A percentile compares a stretch with the other conserved stretches of the same genome.
phyloP scores from a whole-genome alignment of 1,139 yeast species.

The Hansenula sp. region DNA sequence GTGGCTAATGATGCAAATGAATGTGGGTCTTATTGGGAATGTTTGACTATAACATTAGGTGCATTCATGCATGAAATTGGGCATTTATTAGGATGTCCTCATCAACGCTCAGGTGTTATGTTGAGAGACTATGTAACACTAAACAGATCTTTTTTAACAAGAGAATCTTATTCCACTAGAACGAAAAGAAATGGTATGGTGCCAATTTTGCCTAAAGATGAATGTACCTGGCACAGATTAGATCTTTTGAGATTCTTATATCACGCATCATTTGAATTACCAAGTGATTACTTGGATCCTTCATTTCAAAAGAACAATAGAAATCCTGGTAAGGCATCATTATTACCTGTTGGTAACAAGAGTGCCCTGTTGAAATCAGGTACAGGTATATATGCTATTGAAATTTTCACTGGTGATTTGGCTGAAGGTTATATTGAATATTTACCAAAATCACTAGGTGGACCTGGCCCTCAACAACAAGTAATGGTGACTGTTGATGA shows the following conservation, averaged over 20 bases:
- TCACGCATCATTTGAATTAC: conserved; percentile 76
- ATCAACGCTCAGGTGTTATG: conserved; percentile 88
- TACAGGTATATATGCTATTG: conserved; percentile 72
- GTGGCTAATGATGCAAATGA: conserved; percentile 88
- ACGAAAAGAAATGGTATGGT: conserved; percentile 39
- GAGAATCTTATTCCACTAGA: conserved; percentile 58
- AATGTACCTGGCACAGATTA: conserved; percentile 82
- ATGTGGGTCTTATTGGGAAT: conserved; percentile 90
- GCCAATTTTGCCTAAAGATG: conserved; percentile 57
- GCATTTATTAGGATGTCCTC: conserved; percentile 87
- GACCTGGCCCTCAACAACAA: conserved; percentile 53
- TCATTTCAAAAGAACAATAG: conserved; percentile 17
- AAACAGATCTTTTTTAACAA: conserved; percentile 77
- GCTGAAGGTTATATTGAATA: conserved; percentile 62
- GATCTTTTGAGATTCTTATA: conserved; percentile 73
- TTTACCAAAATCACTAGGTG: conserved; percentile 53
- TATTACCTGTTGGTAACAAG: conserved; percentile 44
- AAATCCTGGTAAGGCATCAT: conserved; percentile 29
- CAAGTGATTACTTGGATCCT: conserved; percentile 47
- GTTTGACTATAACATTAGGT: conserved; percentile 80
- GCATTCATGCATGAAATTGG: conserved; percentile 97
- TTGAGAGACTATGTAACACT: conserved; percentile 75
- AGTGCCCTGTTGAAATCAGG: conserved; percentile 44
- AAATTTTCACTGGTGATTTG: conserved; percentile 54
- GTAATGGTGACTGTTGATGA: conserved; percentile 45